These are phyloP conservation scores for Pythium grandisporangium DNA, from an alignment of 352 stramenopile species.

Conservation along the genomic window DNA sequence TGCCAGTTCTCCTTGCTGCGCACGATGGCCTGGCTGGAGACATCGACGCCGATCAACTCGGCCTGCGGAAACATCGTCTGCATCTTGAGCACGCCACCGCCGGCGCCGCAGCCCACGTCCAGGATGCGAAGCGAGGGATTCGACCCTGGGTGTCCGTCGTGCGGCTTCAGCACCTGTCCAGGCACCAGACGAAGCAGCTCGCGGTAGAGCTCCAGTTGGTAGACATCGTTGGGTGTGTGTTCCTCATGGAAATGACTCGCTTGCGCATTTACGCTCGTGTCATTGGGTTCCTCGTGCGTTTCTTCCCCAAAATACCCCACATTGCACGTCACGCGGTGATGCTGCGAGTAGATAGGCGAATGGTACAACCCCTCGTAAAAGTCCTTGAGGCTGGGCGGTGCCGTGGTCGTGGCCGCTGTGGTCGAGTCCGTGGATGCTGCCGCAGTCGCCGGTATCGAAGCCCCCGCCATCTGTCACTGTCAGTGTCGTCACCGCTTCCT, in stretches of 20 bases:
- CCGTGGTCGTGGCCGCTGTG: not conserved
- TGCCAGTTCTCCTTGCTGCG: constrained; percentile 60
- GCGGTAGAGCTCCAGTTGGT: constrained; percentile 51
- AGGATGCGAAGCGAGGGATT: constrained; percentile 27
- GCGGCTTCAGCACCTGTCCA: not conserved
- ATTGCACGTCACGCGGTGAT: constrained; percentile 67
- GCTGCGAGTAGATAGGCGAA: constrained; percentile 47
- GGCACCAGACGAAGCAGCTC: constrained; percentile 33
- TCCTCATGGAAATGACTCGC: constrained; percentile 7
- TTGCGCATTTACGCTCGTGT: constrained; percentile 3
- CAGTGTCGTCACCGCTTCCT: too few species aligned
- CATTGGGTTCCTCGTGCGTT: constrained; percentile 1
- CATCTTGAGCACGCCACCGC: constrained; percentile 51
- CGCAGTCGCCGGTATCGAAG: constrained; percentile 5
- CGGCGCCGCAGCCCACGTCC: constrained; percentile 54
- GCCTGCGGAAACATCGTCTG: constrained; percentile 46
- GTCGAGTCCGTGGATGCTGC: too few species aligned
- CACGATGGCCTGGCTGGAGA: constrained; percentile 55
- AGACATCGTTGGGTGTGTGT: constrained; percentile 24
- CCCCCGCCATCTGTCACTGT: constrained; percentile 6
- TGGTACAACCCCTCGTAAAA: constrained; percentile 78
- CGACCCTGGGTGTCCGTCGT: not conserved
- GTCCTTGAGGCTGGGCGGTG: constrained; percentile 31
- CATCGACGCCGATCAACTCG: constrained; percentile 37
- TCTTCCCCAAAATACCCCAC: constrained; percentile 34